Conservation (phyloP, 2,329 filamentous ascomycete species). For the Daldinia sp. region DNA sequence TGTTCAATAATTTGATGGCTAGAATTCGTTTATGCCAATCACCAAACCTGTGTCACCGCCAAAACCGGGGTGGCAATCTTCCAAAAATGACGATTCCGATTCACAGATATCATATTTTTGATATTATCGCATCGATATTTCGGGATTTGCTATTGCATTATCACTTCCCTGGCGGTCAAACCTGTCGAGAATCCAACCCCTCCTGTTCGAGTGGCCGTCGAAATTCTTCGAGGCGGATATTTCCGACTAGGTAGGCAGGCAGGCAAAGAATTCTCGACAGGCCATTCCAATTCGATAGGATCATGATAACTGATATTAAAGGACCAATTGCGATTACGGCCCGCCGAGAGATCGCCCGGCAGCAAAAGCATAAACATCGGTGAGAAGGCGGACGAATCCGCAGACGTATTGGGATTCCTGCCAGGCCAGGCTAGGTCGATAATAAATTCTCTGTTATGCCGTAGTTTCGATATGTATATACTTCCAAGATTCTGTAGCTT, state of each 20-base stretch:
- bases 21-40: not conserved
- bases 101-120: not conserved
- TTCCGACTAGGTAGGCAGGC: not conserved
- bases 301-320: not conserved
- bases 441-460: not conserved
- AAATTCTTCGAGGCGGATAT: not conserved
- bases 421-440: not conserved
- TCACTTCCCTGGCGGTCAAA: not conserved
- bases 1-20: not conserved
- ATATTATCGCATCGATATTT: not conserved
- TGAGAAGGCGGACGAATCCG: not conserved
- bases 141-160: not conserved
- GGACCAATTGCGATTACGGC: not conserved
- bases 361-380: conserved; percentile 5
- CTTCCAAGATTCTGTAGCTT: not conserved
- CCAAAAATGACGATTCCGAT: not conserved
- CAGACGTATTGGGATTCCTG: conserved; percentile 7
- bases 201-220: not conserved
- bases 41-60: not conserved
- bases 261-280: too few relatives aligned
- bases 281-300: not conserved
- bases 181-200: not conserved
- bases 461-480: not conserved
- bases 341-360: not conserved
- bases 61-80: not conserved